phyloP scores from a whole-genome alignment of 305 asterid species.

The Rubia balearica region DNA sequence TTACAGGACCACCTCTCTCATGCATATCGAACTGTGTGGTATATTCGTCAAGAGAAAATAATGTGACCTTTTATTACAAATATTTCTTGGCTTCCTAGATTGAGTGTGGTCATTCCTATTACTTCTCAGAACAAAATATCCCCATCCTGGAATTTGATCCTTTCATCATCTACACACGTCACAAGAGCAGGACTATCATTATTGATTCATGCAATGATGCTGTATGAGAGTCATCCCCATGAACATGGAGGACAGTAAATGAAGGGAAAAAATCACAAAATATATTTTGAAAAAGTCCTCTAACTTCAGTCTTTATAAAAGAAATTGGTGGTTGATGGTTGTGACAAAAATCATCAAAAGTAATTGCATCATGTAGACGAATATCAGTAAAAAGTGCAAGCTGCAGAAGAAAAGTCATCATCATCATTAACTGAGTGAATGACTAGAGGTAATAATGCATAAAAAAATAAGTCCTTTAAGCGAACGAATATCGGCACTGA shows the following conservation, averaged over 20 bases:
- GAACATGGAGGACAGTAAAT: conserved; percentile 80
- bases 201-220: conserved; percentile 82
- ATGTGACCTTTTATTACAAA: conserved; percentile 60
- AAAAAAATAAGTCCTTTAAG: background rate
- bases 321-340: conserved; percentile 88
- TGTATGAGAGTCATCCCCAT: conserved; percentile 96
- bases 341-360: conserved; percentile 77
- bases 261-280: conserved; percentile 94
- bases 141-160: conserved; percentile 94
- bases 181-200: conserved; percentile 85
- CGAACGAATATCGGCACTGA: conserved; percentile 30
- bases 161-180: conserved; percentile 88
- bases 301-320: conserved; percentile 79
- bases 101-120: conserved; percentile 82
- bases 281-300: conserved; percentile 81
- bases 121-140: conserved; percentile 87
- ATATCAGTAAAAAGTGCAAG: conserved; percentile 82
- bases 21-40: conserved; percentile 55
- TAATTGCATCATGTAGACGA: conserved; percentile 52
- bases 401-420: conserved; percentile 30
- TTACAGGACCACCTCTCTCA: conserved; percentile 82
- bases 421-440: background rate
- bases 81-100: conserved; percentile 85
- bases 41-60: conserved; percentile 79
- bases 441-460: background rate